A percentile compares a stretch with the other conserved stretches of the same genome.
Evolutionary conservation across 2,329 filamentous ascomycete species (phyloP).

Genomic region (Colletotrichum tropicicola): DNA sequence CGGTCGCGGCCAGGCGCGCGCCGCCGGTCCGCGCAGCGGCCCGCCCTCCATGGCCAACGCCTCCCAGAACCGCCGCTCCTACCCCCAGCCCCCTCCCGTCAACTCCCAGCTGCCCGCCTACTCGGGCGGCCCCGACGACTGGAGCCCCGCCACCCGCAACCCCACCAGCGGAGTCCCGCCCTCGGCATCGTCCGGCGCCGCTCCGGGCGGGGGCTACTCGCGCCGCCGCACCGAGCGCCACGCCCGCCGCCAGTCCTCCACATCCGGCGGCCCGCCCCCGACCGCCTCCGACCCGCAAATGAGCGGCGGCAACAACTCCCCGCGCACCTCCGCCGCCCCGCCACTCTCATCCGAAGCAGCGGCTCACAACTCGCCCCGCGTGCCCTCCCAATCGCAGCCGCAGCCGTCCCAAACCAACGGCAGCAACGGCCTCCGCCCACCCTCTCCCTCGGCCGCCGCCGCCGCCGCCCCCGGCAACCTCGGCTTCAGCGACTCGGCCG

Average conservation of each 20-base stretch:
- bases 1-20: conserved; percentile 15
- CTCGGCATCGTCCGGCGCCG: neutral
- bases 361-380: neutral
- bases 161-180: neutral
- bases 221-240: conserved; percentile 28
- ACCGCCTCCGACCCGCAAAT: neutral
- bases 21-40: conserved; percentile 19
- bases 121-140: conserved; percentile 17
- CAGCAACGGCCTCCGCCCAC: neutral
- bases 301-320: conserved; percentile 8
- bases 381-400: neutral
- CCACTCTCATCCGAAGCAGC: no score
- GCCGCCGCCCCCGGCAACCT: neutral
- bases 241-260: conserved; percentile 27
- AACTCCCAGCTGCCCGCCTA: conserved; percentile 25
- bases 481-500: conserved; percentile 33
- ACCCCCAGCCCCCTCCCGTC: conserved; percentile 18
- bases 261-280: conserved; percentile 1
- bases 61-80: conserved; percentile 21
- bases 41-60: conserved; percentile 27
- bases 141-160: conserved; percentile 10
- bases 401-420: neutral
- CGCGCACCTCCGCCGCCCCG: neutral
- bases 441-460: neutral
- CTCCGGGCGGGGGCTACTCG: conserved; percentile 10